Evolutionary conservation across 2,329 filamentous ascomycete genomes (phyloP).

Genomic region (Nothophoma quercina): DNA sequence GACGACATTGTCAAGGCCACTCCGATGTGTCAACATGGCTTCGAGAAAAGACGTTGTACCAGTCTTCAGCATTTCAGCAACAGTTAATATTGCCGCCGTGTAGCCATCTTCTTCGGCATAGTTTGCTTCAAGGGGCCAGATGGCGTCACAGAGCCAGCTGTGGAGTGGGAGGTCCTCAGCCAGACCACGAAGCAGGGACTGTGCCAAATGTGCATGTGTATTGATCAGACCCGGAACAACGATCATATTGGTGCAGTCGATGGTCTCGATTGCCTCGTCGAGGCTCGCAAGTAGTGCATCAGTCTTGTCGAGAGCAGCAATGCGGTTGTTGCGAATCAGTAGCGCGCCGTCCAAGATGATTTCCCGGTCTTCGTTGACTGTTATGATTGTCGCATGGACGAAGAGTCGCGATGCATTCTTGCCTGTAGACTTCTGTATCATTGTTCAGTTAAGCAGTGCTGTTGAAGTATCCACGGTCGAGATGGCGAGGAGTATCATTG

Average conservation of each 20-base stretch:
- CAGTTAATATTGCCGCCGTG: constrained; percentile 42
- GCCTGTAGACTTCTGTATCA: background rate
- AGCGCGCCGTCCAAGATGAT: constrained; percentile 59
- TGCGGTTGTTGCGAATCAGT: constrained; percentile 50
- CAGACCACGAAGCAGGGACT: constrained; percentile 46
- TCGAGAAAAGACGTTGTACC: constrained; percentile 51
- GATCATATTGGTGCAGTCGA: constrained; percentile 42
- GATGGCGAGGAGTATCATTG: too few relatives aligned
- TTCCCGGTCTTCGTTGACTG: constrained; percentile 55
- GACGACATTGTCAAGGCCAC: constrained; percentile 35
- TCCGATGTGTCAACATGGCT: constrained; percentile 47
- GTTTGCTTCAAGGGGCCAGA: constrained; percentile 49
- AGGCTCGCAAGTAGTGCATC: constrained; percentile 28
- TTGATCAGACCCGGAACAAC: constrained; percentile 49
- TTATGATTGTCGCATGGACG: constrained; percentile 61
- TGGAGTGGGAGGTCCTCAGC: constrained; percentile 34
- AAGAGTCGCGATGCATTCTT: constrained; percentile 45
- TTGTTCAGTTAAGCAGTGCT: too few relatives aligned
- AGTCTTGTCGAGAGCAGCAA: constrained; percentile 56
- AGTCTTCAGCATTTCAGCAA: constrained; percentile 50
- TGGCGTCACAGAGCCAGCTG: constrained; percentile 43
- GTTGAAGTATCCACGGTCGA: too few relatives aligned
- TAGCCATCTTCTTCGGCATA: constrained; percentile 46
- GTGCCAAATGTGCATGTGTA: constrained; percentile 48
- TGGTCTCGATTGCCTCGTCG: constrained; percentile 10